phyloP scores from a whole-genome alignment of 2,329 filamentous ascomycete species.

The Alternaria arborescens region DNA sequence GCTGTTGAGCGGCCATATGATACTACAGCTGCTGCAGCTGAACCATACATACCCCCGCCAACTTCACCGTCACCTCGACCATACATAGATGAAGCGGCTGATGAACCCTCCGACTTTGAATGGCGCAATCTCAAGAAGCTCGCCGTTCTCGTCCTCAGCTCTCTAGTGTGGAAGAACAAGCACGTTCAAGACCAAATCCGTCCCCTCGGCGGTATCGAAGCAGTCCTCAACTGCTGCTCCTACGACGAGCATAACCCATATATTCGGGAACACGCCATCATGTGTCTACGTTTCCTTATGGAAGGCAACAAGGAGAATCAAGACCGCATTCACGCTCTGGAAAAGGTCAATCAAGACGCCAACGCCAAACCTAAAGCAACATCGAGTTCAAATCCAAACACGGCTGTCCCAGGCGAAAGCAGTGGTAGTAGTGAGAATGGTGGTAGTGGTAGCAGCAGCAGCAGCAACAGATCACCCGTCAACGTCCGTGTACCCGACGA shows the following conservation, averaged over 20 bases:
- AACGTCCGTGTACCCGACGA: constrained; percentile 55
- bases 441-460: not conserved
- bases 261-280: constrained; percentile 78
- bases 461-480: constrained; percentile 27
- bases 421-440: not conserved
- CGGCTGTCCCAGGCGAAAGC: not conserved
- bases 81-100: constrained; percentile 58
- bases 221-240: constrained; percentile 85
- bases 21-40: constrained; percentile 53
- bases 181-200: constrained; percentile 89
- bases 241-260: constrained; percentile 95
- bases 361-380: constrained; percentile 22
- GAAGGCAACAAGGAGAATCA: constrained; percentile 78
- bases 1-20: constrained; percentile 74
- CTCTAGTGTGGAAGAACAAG: constrained; percentile 85
- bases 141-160: constrained; percentile 88
- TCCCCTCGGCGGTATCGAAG: constrained; percentile 83
- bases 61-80: constrained; percentile 51
- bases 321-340: constrained; percentile 72
- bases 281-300: constrained; percentile 65
- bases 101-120: constrained; percentile 72
- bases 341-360: constrained; percentile 38
- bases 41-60: constrained; percentile 53
- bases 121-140: constrained; percentile 91
- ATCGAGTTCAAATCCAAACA: not conserved